Conservation (phyloP, 805 yeast genomes). For the Osmozyma mogii region DNA sequence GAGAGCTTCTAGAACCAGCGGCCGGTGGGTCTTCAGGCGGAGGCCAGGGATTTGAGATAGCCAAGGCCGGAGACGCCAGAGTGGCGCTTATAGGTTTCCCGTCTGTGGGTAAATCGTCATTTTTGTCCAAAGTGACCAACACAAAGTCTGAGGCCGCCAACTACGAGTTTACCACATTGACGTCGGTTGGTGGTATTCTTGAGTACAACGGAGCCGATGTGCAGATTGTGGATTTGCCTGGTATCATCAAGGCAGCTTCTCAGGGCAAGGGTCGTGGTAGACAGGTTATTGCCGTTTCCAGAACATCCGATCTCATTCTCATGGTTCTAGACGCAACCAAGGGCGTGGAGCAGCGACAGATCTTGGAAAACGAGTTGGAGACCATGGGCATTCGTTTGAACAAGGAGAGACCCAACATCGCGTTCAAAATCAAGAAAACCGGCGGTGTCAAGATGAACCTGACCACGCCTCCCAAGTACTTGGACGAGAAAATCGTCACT, state of each 20-base stretch:
- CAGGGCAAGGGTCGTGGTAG: conserved; percentile 98
- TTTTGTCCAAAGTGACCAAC: conserved; percentile 80
- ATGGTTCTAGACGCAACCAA: conserved; percentile 97
- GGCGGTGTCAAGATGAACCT: conserved; percentile 88
- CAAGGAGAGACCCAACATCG: conserved; percentile 67
- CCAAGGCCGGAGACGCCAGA: conserved; percentile 93
- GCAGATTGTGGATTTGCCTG: conserved; percentile 95
- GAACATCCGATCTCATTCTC: conserved; percentile 85
- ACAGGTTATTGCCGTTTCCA: conserved; percentile 93
- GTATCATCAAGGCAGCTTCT: conserved; percentile 92
- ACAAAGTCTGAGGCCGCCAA: conserved; percentile 93
- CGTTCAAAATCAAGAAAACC: conserved; percentile 69
- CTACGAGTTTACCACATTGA: conserved; percentile 91
- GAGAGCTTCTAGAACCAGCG: conserved; percentile 86
- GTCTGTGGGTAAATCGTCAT: conserved; percentile 93
- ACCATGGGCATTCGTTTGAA: conserved; percentile 90
- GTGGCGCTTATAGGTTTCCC: conserved; percentile 95
- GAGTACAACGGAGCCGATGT: conserved; percentile 96
- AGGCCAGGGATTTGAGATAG: conserved; percentile 89
- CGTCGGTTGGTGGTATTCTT: conserved; percentile 93
- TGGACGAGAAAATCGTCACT: conserved; percentile 73
- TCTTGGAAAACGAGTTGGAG: conserved; percentile 83
- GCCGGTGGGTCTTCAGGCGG: conserved; percentile 68
- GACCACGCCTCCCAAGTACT: conserved; percentile 70
- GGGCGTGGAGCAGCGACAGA: conserved; percentile 79